These are phyloP conservation scores for Termitomyces sp. DNA, from an alignment of 768 basidiomycete species.

Conservation along the genomic window DNA sequence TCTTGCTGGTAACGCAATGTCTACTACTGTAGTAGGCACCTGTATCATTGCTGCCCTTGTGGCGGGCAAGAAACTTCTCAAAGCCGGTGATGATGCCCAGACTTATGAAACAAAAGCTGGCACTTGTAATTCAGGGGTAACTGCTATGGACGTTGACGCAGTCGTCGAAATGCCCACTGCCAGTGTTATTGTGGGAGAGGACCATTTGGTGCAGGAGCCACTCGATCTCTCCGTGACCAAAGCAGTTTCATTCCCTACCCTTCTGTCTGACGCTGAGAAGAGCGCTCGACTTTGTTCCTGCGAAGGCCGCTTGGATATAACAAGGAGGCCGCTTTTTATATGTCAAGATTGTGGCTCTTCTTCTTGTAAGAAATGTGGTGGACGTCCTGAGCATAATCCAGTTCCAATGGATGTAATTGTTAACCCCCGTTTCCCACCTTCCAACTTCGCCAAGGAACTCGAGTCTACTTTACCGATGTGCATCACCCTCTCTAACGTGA, in stretches of 20 bases:
- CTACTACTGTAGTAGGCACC: slow-evolving; percentile 91
- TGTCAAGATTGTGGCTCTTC: slow-evolving; percentile 76
- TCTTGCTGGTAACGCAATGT: slow-evolving; percentile 96
- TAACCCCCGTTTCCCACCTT: slow-evolving; percentile 62
- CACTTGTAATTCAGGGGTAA: slow-evolving; percentile 21
- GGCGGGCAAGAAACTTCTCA: slow-evolving; percentile 59
- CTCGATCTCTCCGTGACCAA: slow-evolving; percentile 63
- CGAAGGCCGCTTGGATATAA: slow-evolving; percentile 81
- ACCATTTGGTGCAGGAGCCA: slow-evolving; percentile 53
- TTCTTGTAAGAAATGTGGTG: slow-evolving; percentile 82
- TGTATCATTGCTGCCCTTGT: slow-evolving; percentile 82
- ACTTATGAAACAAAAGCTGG: slow-evolving; percentile 65
- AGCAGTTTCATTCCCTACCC: slow-evolving; percentile 38
- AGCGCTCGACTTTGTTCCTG: slow-evolving; percentile 85
- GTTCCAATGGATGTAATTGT: slow-evolving; percentile 42
- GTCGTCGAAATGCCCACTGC: slow-evolving; percentile 18
- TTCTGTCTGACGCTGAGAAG: slow-evolving; percentile 59
- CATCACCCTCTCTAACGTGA: slow-evolving; percentile 50
- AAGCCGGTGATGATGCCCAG: slow-evolving; percentile 54
- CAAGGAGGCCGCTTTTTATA: slow-evolving; percentile 54
- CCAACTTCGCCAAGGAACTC: slow-evolving; percentile 67
- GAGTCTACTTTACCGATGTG: slow-evolving; percentile 88
- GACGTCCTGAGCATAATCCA: slow-evolving; percentile 85
- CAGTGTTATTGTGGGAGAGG: slow-evolving; percentile 66
- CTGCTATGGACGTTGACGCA: slow-evolving; percentile 47